These are phyloP conservation scores for Fusarium floridanum DNA, from an alignment of 2,329 filamentous ascomycete genomes.

Conservation along the genomic window DNA sequence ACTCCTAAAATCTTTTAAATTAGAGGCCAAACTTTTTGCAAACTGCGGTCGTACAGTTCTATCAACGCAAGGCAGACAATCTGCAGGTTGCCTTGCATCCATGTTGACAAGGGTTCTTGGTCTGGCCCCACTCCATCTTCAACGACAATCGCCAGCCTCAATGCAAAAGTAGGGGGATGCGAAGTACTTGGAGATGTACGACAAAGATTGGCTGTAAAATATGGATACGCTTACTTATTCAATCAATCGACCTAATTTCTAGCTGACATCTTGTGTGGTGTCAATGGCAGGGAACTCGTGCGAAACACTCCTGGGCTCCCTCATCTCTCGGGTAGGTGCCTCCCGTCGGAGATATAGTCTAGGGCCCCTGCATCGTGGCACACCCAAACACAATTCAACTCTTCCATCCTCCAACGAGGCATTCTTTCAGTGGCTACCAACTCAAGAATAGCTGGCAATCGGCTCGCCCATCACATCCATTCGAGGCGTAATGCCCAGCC, in stretches of 20 bases:
- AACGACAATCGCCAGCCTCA: background rate
- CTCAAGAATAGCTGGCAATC: slow-evolving; percentile 31
- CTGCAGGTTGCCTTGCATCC: slow-evolving; percentile 9
- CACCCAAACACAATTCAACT: background rate
- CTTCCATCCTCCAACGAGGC: background rate
- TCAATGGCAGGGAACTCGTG: background rate
- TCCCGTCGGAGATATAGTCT: background rate
- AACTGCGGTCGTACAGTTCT: background rate
- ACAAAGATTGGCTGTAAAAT: background rate
- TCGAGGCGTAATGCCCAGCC: slow-evolving; percentile 23
- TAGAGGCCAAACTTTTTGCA: background rate
- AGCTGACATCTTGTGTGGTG: background rate
- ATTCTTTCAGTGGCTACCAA: background rate
- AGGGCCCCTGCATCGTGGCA: background rate
- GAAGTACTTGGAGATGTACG: background rate
- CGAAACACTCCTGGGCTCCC: background rate
- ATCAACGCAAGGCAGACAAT: background rate
- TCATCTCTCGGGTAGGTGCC: background rate
- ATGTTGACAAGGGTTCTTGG: background rate
- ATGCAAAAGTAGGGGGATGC: too few relatives aligned
- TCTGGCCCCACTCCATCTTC: background rate
- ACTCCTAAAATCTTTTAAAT: background rate
- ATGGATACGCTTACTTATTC: background rate
- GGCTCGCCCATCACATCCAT: slow-evolving; percentile 35
- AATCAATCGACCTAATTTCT: background rate